Conservation (phyloP, 1,284 basidiomycete genomes). For the Lentinus polychrous region DNA sequence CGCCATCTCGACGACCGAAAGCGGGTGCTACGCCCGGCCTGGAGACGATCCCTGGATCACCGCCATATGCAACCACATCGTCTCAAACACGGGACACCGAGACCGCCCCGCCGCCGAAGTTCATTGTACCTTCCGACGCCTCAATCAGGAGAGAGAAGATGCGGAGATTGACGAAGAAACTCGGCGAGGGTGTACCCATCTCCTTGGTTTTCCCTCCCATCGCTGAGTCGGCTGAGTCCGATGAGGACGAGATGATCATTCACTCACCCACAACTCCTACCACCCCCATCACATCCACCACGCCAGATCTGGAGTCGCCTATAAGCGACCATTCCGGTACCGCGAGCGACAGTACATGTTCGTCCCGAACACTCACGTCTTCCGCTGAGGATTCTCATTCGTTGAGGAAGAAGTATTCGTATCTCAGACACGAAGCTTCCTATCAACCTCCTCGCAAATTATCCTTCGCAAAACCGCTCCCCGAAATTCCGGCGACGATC, state of each 20-base stretch:
- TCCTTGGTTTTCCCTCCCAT: slow-evolving; percentile 46
- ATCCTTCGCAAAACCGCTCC: not conserved
- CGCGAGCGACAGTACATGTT: not conserved
- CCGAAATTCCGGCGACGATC: not conserved
- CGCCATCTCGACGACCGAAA: not conserved
- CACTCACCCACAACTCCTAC: slow-evolving; percentile 5
- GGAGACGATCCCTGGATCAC: slow-evolving; percentile 19
- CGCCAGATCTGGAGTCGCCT: no score
- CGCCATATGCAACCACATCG: slow-evolving; percentile 2
- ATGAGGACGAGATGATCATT: slow-evolving; percentile 12
- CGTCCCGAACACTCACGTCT: not conserved
- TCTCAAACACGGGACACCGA: not conserved
- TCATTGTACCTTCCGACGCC: slow-evolving; percentile 33
- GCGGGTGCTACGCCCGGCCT: slow-evolving; percentile 11
- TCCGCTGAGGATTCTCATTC: not conserved
- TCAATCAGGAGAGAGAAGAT: slow-evolving; percentile 46
- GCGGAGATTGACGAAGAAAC: slow-evolving; percentile 47
- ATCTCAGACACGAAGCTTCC: slow-evolving; percentile 2
- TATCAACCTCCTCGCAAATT: slow-evolving; percentile 1
- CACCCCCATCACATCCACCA: no score
- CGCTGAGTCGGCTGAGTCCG: slow-evolving; percentile 12
- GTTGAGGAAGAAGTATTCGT: not conserved
- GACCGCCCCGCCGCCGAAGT: slow-evolving; percentile 25
- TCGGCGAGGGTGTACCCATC: slow-evolving; percentile 53
- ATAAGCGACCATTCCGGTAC: not conserved